Evolutionary conservation across 2,329 filamentous ascomycete species (phyloP).

Genomic region (Cyphellophora europaea): DNA sequence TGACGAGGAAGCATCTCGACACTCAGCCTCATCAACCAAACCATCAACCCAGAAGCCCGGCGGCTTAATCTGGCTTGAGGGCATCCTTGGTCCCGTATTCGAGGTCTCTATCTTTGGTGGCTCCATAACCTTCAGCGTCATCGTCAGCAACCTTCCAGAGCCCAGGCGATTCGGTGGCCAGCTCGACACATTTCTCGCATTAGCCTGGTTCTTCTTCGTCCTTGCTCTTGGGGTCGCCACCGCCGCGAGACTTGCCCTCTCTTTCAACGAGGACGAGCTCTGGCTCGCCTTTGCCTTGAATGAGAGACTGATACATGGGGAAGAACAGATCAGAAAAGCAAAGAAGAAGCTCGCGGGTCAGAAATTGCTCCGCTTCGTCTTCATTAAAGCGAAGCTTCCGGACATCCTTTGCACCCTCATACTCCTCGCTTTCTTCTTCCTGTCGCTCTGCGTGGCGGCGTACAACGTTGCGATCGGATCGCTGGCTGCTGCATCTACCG

Average conservation of each 20-base stretch:
- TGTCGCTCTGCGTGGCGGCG: not conserved
- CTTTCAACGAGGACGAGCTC: not conserved
- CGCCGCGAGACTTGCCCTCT: not conserved
- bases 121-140: not conserved
- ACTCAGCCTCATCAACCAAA: too few relatives aligned
- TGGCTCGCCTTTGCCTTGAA: not conserved
- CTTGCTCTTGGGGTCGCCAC: not conserved
- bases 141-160: not conserved
- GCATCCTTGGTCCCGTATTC: not conserved
- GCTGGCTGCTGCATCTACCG: not conserved
- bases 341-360: too few relatives aligned
- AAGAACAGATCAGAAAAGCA: too few relatives aligned
- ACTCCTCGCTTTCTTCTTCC: not conserved
- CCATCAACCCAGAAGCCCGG: too few relatives aligned
- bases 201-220: constrained; percentile 1
- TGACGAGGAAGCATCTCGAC: too few relatives aligned
- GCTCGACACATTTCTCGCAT: not conserved
- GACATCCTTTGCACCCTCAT: not conserved
- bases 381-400: not conserved
- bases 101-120: not conserved
- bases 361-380: too few relatives aligned
- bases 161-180: not conserved
- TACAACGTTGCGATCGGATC: not conserved
- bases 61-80: not conserved
- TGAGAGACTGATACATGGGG: too few relatives aligned